A percentile compares a stretch with the other conserved stretches of the same genome.
Conservation (phyloP, 2,329 filamentous ascomycete species). For the Cordyceps militaris region DNA sequence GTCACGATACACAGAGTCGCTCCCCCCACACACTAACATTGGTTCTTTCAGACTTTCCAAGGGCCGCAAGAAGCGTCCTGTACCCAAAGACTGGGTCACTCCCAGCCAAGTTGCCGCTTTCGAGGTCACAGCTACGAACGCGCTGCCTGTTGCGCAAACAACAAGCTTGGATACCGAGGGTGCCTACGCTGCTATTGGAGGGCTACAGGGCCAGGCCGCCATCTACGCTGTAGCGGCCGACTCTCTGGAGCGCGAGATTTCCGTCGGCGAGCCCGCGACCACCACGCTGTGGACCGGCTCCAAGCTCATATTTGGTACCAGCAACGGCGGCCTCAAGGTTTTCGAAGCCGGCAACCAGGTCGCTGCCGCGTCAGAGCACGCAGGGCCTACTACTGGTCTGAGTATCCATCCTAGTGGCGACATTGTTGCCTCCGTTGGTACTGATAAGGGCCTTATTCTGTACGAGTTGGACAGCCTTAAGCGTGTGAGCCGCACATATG, state of each 20-base stretch:
- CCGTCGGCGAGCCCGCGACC: constrained; percentile 62
- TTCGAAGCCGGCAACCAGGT: constrained; percentile 65
- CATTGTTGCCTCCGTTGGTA: constrained; percentile 78
- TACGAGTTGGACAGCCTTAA: constrained; percentile 68
- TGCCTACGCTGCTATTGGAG: constrained; percentile 65
- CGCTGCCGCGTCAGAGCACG: constrained; percentile 70
- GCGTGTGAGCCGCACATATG: constrained; percentile 71
- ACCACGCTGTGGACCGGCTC: constrained; percentile 56
- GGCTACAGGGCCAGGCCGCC: constrained; percentile 64
- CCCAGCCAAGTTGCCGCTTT: constrained; percentile 58
- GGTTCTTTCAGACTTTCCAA: constrained; percentile 68
- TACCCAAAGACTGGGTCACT: constrained; percentile 80
- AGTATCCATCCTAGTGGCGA: constrained; percentile 76
- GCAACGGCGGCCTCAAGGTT: constrained; percentile 72
- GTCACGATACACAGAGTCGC: constrained; percentile 26
- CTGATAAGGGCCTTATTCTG: constrained; percentile 86
- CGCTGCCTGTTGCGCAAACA: constrained; percentile 40
- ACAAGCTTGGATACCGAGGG: constrained; percentile 46
- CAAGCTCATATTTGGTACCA: constrained; percentile 65
- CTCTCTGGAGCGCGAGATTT: constrained; percentile 59
- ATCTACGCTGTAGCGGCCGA: constrained; percentile 68
- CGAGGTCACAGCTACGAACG: constrained; percentile 36
- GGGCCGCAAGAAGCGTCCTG: constrained; percentile 78
- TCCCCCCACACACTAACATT: constrained; percentile 6
- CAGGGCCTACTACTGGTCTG: constrained; percentile 70